Base-by-base conservation (phyloP, 1,284 basidiomycete species). In the Austropuccinia psidii region DNA sequence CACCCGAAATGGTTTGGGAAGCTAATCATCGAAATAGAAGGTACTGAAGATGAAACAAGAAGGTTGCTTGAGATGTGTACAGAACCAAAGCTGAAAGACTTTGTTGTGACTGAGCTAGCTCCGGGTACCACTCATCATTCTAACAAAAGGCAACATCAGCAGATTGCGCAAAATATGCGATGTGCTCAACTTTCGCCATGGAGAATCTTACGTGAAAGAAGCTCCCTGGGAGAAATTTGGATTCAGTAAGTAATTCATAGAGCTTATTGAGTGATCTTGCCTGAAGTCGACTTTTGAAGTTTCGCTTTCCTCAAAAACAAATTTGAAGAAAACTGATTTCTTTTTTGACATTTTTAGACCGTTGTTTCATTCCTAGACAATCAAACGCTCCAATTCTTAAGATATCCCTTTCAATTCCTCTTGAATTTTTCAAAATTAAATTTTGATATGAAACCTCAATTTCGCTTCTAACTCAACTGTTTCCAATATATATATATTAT, bases 1-100 rank as follows among this genome's bases (percentile, higher is more conserved):
- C 77, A 78, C 50, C 61, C 72, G 0, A 78, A 78, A 7, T 79
- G 78, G 78, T 73, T 55, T 0, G 78, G 78, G 0, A 37, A 62
- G 49, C n/a, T 78, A 27, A 62, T 76, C 13, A 45, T 79, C 27
- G 78, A 79, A 61, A 75, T 75, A 4, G 78, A 80, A 49, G 79
- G 80, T 35, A 77, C 78, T 39, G 73, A 75, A 8, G 78, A 79
- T 55, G 74, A 77, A 43, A 76, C 78, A 1, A 50, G 75, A 29
- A 41, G 73, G 6, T 74, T 79, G 0, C n/a, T 78, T 19, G 24
- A 54, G 7, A 39, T 66, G 4, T 74, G 33, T 15, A 57, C 45
- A 7, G 24, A 58, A 58, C 62, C 24, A 17, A 62, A 31, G 27
- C 15, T 45, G 1, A 43, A 43, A 62, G 60, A 43, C 31, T 62